Evolutionary conservation across 371 early-diverging fungal genomes (phyloP).

Genomic region (Apophysomyces variabilis): DNA sequence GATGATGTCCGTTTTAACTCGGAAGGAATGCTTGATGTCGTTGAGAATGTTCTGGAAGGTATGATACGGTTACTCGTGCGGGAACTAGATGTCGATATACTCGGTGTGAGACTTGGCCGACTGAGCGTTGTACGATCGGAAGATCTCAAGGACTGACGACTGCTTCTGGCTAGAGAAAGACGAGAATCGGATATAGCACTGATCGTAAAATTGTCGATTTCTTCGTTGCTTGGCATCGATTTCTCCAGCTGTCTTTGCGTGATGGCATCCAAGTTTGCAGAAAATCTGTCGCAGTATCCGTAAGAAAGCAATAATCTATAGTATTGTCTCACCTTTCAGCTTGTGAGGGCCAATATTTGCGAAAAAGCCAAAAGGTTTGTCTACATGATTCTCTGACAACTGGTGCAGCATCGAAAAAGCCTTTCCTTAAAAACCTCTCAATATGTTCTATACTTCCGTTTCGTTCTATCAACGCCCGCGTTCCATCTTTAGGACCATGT

Average conservation of each 20-base stretch:
- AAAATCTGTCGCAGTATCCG: conserved; percentile 4
- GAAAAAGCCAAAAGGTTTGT: conserved; percentile 21
- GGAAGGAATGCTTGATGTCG: background rate
- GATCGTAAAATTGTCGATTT: background rate
- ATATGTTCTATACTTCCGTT: conserved; percentile 15
- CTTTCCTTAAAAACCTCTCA: conserved; percentile 22
- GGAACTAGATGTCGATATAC: background rate
- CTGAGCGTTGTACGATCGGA: background rate
- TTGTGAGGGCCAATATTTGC: conserved; percentile 28
- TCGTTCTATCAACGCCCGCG: conserved; percentile 12
- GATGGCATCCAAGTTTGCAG: conserved; percentile 9
- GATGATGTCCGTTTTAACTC: background rate
- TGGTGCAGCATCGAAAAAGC: conserved; percentile 29
- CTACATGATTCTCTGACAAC: conserved; percentile 21
- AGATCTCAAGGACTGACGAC: background rate
- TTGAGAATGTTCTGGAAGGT: background rate
- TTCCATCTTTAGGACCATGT: conserved; percentile 16
- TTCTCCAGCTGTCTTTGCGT: conserved; percentile 16
- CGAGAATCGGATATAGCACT: background rate
- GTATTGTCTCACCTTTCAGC: conserved; percentile 30
- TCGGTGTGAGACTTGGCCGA: background rate
- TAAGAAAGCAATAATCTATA: background rate
- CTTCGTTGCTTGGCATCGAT: conserved; percentile 2
- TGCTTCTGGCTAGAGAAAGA: background rate
- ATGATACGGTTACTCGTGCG: background rate